Evolutionary conservation across 1,284 basidiomycete genomes (phyloP).

Genomic region (Cystobasidium slooffiae): DNA sequence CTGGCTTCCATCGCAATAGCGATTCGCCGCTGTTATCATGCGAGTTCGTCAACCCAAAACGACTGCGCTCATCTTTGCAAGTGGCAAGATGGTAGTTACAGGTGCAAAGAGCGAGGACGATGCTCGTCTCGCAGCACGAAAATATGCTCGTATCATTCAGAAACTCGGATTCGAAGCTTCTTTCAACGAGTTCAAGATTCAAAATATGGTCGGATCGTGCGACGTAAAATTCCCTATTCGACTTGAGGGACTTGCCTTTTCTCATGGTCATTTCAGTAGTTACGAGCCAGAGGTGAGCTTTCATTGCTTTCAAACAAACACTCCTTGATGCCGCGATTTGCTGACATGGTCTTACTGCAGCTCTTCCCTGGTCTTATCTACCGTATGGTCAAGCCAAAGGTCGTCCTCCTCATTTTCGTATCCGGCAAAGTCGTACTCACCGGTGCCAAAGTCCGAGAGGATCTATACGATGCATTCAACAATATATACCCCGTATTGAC

Average conservation of each 20-base stretch:
- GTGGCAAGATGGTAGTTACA: constrained; percentile 99
- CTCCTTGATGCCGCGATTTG: neutral
- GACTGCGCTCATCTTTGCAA: constrained; percentile 98
- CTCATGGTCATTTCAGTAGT: constrained; percentile 71
- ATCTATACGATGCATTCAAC: constrained; percentile 99
- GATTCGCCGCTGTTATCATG: constrained; percentile 99
- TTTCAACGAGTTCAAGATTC: constrained; percentile 99
- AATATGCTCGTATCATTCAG: constrained; percentile 99
- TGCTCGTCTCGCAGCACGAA: constrained; percentile 92
- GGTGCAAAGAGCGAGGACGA: constrained; percentile 99
- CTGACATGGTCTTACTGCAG: constrained; percentile 59
- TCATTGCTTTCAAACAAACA: constrained; percentile 34
- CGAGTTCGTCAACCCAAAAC: constrained; percentile 99
- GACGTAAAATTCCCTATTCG: constrained; percentile 99
- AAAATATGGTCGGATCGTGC: constrained; percentile 98
- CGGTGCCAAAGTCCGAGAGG: constrained; percentile 98
- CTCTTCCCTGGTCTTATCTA: constrained; percentile 99
- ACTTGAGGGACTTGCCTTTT: constrained; percentile 95
- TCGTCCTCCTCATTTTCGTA: constrained; percentile 97
- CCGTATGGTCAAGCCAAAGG: constrained; percentile 99
- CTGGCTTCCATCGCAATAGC: constrained; percentile 73
- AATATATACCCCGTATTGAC: constrained; percentile 77
- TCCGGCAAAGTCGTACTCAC: constrained; percentile 99
- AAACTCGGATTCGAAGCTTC: constrained; percentile 99
- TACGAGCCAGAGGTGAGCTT: constrained; percentile 52